Evolutionary conservation across 306 rosid species (phyloP), one percentile per base, ranked within the genome.

Genomic region (Lagenaria siceraria): DNA sequence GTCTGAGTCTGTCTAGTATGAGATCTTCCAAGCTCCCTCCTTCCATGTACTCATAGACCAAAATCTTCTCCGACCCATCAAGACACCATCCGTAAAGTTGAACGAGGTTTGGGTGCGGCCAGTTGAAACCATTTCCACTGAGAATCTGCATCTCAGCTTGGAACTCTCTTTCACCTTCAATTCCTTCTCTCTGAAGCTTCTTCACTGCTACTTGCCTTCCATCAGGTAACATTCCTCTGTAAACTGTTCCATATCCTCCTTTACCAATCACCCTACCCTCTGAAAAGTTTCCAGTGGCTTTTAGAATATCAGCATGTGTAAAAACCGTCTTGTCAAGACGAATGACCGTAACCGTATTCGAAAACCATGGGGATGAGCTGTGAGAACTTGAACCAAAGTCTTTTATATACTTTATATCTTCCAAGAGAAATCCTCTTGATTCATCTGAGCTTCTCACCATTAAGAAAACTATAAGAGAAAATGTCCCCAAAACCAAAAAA

Each of bases 51-150:
- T 92, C 98, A 24, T 92, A 92, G 11, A 96, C 86, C 4, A 96
- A 80, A 58, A 89, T 87, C 81, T 89, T 92, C 59, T 91, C 88
- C 8, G 89, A 84, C 38, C 89, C 92, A 58, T 89, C 85, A 8
- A 90, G 80, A 51, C 99, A 90, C 98, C 98, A 96, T 0, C 98
- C 98, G 6, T 90, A 84, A 80, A 96, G 98, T 18, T 96, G 89
- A n/a, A 96, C 99, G 3, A 96, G 93, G 71, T 96, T 96, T 19
- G 96, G 97, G 65, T 96, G 99, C 36, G 97, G 98, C 98, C 97
- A 92, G 27, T 92, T 90, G 68, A 92, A 87, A 0, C 92, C 88
- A 77, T 85, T 91, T 2, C 97, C 96, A 52, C 91, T 82, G 12
- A 96, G 88, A 73, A 92, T 96, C 53, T 92, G 88, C 99, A 96